Evolutionary conservation across 306 rosid species (phyloP).

Genomic region (Gleditsia sinensis): DNA sequence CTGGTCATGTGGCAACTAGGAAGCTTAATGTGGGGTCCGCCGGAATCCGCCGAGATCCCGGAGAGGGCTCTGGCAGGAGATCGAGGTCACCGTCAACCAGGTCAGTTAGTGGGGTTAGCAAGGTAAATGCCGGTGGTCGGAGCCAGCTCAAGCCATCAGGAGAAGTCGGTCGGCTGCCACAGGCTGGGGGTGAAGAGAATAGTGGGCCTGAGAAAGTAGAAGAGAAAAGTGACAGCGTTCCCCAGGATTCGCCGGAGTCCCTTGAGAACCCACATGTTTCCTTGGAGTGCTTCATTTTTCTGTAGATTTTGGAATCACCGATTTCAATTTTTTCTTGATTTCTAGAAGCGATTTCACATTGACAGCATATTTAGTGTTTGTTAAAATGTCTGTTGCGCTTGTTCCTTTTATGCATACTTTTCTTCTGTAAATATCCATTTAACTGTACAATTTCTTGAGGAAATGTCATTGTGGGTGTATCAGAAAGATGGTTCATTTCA

Average conservation of each 20-base stretch:
- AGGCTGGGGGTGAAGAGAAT: slow-evolving; percentile 24
- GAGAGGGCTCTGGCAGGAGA: slow-evolving; percentile 55
- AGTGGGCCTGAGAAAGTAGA: slow-evolving; percentile 26
- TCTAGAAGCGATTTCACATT: slow-evolving; percentile 32
- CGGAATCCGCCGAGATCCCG: slow-evolving; percentile 48
- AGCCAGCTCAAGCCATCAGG: slow-evolving; percentile 42
- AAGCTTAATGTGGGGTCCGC: slow-evolving; percentile 38
- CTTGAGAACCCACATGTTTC: slow-evolving; percentile 80
- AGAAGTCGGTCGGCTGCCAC: slow-evolving; percentile 30
- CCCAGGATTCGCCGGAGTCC: slow-evolving; percentile 46
- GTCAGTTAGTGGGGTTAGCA: slow-evolving; percentile 31
- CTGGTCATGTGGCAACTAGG: slow-evolving; percentile 44
- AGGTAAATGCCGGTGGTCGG: slow-evolving; percentile 31
- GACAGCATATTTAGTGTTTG: slow-evolving; percentile 15
- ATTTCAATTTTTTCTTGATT: slow-evolving; percentile 5
- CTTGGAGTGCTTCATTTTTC: slow-evolving; percentile 93
- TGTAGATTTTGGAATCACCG: slow-evolving; percentile 48
- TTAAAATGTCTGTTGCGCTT: neutral
- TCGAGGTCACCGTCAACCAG: slow-evolving; percentile 85
- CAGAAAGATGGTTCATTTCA: neutral
- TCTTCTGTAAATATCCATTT: neutral
- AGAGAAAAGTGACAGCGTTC: slow-evolving; percentile 43
- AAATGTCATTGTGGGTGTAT: neutral
- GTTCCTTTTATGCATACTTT: neutral
- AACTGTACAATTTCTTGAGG: neutral